phyloP scores from a whole-genome alignment of 352 stramenopile genomes.

The Pythium folliculosum region DNA sequence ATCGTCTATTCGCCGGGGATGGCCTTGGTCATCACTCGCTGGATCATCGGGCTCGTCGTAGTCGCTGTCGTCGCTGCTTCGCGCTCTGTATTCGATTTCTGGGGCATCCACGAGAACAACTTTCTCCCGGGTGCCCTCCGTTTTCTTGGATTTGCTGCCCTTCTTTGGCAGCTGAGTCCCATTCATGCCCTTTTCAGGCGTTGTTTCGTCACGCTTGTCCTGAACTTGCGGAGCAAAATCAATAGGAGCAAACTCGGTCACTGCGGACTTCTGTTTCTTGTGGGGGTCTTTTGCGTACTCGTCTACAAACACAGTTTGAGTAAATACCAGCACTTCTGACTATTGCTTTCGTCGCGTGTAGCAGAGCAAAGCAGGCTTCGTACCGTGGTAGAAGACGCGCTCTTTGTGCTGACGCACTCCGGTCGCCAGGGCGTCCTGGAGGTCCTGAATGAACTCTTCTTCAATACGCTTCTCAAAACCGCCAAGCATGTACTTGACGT shows the following conservation, averaged over 20 bases:
- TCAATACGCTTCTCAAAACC: constrained; percentile 78
- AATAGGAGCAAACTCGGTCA: not conserved
- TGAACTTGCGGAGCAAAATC: not conserved
- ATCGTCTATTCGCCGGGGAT: constrained; percentile 15
- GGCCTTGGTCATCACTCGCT: not conserved
- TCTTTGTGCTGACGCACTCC: constrained; percentile 37
- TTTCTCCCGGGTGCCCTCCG: constrained; percentile 12
- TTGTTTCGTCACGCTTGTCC: too few relatives aligned
- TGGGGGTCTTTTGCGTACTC: constrained; percentile 52
- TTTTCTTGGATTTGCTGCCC: constrained; percentile 9
- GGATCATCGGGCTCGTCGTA: constrained; percentile 20
- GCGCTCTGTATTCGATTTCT: constrained; percentile 19
- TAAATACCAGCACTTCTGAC: not conserved
- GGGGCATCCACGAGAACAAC: constrained; percentile 26
- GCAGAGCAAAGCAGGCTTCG: not conserved
- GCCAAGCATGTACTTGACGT: constrained; percentile 81
- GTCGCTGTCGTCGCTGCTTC: constrained; percentile 36
- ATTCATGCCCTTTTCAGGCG: not conserved
- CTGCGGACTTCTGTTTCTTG: constrained; percentile 29
- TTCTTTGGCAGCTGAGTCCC: constrained; percentile 16
- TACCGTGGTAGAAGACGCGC: constrained; percentile 73
- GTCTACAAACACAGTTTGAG: constrained; percentile 31
- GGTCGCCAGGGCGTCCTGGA: constrained; percentile 18
- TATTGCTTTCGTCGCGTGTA: too few relatives aligned
- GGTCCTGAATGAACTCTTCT: constrained; percentile 46